Conservation (phyloP, 2,329 filamentous ascomycete species). For the Xylaria sp. region DNA sequence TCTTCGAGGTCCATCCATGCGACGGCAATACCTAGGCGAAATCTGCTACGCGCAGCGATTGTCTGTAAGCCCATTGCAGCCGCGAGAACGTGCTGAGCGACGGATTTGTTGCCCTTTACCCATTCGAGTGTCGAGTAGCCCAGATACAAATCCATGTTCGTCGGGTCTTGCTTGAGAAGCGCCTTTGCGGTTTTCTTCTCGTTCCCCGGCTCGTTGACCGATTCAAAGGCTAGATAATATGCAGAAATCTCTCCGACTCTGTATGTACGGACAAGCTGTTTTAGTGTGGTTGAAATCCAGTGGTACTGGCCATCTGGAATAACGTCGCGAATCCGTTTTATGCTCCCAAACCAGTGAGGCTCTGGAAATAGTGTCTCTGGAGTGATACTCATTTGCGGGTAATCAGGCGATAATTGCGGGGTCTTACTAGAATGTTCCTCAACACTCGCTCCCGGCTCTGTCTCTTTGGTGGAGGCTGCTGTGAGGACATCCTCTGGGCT, state of each 20-base stretch:
- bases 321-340: slow-evolving; percentile 32
- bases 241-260: slow-evolving; percentile 60
- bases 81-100: slow-evolving; percentile 66
- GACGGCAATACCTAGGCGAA: slow-evolving; percentile 62
- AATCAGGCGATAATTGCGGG: slow-evolving; percentile 29
- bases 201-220: slow-evolving; percentile 52
- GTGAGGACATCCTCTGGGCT: slow-evolving; percentile 38
- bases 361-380: slow-evolving; percentile 56
- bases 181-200: slow-evolving; percentile 73
- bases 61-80: slow-evolving; percentile 57
- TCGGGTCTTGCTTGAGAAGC: slow-evolving; percentile 69
- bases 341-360: slow-evolving; percentile 47
- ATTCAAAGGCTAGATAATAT: slow-evolving; percentile 72
- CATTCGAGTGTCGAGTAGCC: slow-evolving; percentile 76
- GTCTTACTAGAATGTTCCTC: slow-evolving; percentile 20
- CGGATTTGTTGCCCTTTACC: slow-evolving; percentile 56
- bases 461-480: slow-evolving; percentile 1
- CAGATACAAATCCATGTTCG: slow-evolving; percentile 72
- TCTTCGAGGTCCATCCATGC: slow-evolving; percentile 66
- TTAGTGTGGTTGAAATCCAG: slow-evolving; percentile 59
- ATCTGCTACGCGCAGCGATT: slow-evolving; percentile 27
- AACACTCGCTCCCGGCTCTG: not conserved
- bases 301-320: slow-evolving; percentile 41
- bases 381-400: slow-evolving; percentile 30
- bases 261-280: slow-evolving; percentile 54